Percentiles rank a stretch among this genome's conserved stretches.
Conservation (phyloP, 345 rosid genomes). For the sweet orange (Citrus sinensis) region DVS_A1.0 CM039167.1:23916001-23916500, state of each 20-base stretch:
- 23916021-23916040: background rate
- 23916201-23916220: background rate
- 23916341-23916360: too few relatives aligned
- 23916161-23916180: constrained; percentile 82
- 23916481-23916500: too few relatives aligned
- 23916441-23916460: constrained; percentile 67
- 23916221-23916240: background rate
- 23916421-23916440: constrained; percentile 52
- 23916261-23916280: constrained; percentile 13
- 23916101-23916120: constrained; percentile 96
- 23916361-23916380: too few relatives aligned
- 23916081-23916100: constrained; percentile 52
- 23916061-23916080: constrained; percentile 87
- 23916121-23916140: constrained; percentile 97
- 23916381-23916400: too few relatives aligned
- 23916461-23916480: too few relatives aligned
- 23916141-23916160: constrained; percentile 93
- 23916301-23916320: constrained; percentile 69
- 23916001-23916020: background rate
- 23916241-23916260: too few relatives aligned
- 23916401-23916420: constrained; percentile 64
- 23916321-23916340: constrained; percentile 47
- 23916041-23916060: constrained; percentile 9
- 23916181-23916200: constrained; percentile 46
- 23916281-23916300: too few relatives aligned